Base-by-base conservation (phyloP, 2,329 filamentous ascomycete species). In the Ophiosphaerella narmari region DNA sequence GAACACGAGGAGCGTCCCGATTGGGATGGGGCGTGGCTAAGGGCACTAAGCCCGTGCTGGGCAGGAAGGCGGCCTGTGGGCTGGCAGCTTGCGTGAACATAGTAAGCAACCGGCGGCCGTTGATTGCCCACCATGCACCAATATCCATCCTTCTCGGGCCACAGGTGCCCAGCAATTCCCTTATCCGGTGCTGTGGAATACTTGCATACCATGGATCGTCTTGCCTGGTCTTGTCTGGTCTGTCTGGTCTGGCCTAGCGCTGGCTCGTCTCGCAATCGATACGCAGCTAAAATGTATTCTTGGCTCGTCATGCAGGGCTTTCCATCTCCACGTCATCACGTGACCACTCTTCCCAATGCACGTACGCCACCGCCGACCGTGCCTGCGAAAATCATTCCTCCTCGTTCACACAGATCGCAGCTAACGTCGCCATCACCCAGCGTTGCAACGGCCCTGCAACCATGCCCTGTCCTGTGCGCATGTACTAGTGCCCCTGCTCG, bases 231-330 rank as follows among this genome's bases (percentile, higher is more conserved):
- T 21, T 21, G 18, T 18, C 16, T 18, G 16, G 34, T 36, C 34
- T 36, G 34, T 12, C 26, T 29, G 9, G 26, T 11, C 26, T 8
- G 23, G 23, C 6, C 23, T 14, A 14, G 12, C 31, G 46, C 23
- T 8, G 16, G 16, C 18, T 32, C n/a, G 29, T 31, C n/a, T 47
- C 37, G 29, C 39, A 50, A 52, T 54, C 55, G 46, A 54, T 50
- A 57, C 29, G 14, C 16, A 33, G 44, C 21, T 35, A 37, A 43
- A 33, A 38, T 42, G 32, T 51, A 47, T 48, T 31, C 26, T 40
- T 48, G 43, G 39, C 24, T 21, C 46, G 23, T 16, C 16, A 36
- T 43, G 38, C 39, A 33, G 38, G 39, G 38, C 26, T 39, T 37
- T 40, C 23, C 35, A 26, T 46, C 32, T 47, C 44, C 44, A 47